These are phyloP conservation scores for Aspergillus ruber DNA, from an alignment of 2,329 filamentous ascomycete species.

Conservation along the genomic window DNA sequence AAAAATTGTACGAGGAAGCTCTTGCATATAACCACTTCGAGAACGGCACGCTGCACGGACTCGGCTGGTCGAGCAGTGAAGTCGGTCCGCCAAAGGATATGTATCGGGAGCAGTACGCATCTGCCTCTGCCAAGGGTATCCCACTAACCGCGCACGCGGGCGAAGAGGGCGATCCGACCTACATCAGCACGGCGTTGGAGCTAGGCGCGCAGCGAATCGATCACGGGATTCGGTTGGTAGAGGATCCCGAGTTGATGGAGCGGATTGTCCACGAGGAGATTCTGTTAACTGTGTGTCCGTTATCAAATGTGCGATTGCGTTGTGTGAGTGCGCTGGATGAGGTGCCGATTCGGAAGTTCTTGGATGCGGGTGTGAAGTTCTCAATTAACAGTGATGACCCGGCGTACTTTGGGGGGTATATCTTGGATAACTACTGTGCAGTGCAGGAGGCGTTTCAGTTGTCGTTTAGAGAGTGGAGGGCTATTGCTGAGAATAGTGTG, in stretches of 20 bases:
- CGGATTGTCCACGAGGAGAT: conserved; percentile 52
- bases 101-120: conserved; percentile 57
- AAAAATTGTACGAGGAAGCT: conserved; percentile 35
- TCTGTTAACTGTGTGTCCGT: conserved; percentile 64
- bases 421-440: conserved; percentile 68
- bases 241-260: conserved; percentile 54
- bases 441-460: conserved; percentile 67
- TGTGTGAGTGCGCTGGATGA: conserved; percentile 49
- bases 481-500: conserved; percentile 56
- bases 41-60: conserved; percentile 51
- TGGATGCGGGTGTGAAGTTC: conserved; percentile 60
- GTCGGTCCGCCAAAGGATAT: conserved; percentile 50
- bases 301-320: conserved; percentile 63
- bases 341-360: conserved; percentile 57
- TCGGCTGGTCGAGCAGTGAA: conserved; percentile 63
- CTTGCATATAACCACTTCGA: conserved; percentile 35
- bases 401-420: conserved; percentile 69
- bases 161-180: conserved; percentile 64
- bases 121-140: conserved; percentile 49
- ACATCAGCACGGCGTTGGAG: conserved; percentile 60
- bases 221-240: conserved; percentile 62
- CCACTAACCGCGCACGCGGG: conserved; percentile 67
- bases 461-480: conserved; percentile 58
- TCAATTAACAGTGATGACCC: conserved; percentile 70
- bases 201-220: conserved; percentile 64